Evolutionary conservation across 192 early-diverging fungal species (phyloP).

Genomic region (Backusella liffmaniae): DNA sequence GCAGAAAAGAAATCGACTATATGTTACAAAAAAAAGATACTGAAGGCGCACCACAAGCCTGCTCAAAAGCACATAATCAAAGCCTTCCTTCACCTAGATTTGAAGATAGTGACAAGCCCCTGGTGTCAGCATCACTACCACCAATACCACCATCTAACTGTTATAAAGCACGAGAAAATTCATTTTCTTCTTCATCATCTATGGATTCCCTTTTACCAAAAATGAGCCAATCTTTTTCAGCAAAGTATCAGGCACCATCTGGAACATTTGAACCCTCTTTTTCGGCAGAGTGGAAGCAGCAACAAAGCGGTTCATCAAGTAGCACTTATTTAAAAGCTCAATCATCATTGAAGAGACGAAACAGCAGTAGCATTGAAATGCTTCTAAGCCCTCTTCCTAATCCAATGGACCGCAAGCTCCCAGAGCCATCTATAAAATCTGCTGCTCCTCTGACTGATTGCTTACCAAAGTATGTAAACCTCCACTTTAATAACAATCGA

Average conservation of each 20-base stretch:
- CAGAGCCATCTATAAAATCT: neutral
- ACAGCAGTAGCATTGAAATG: slow-evolving; percentile 18
- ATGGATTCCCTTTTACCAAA: neutral
- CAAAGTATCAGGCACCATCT: neutral
- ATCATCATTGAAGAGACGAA: neutral
- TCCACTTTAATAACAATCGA: neutral
- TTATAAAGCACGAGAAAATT: neutral
- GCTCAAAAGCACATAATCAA: neutral
- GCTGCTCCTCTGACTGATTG: neutral
- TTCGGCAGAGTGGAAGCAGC: neutral
- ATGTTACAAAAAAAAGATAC: slow-evolving; percentile 25
- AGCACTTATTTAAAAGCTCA: neutral
- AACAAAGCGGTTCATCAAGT: neutral
- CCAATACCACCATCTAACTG: neutral
- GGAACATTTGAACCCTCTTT: neutral
- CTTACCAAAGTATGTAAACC: neutral
- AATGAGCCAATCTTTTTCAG: slow-evolving; percentile 1
- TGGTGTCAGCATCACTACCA: neutral
- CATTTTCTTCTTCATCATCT: neutral
- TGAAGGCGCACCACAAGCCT: neutral
- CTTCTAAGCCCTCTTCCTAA: slow-evolving; percentile 1
- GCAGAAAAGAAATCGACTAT: slow-evolving; percentile 49
- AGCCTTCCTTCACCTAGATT: slow-evolving; percentile 1
- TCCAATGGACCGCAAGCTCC: neutral
- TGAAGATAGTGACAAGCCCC: neutral